Conservation (phyloP, 1,284 basidiomycete genomes). For the Pascua guehoae region DNA sequence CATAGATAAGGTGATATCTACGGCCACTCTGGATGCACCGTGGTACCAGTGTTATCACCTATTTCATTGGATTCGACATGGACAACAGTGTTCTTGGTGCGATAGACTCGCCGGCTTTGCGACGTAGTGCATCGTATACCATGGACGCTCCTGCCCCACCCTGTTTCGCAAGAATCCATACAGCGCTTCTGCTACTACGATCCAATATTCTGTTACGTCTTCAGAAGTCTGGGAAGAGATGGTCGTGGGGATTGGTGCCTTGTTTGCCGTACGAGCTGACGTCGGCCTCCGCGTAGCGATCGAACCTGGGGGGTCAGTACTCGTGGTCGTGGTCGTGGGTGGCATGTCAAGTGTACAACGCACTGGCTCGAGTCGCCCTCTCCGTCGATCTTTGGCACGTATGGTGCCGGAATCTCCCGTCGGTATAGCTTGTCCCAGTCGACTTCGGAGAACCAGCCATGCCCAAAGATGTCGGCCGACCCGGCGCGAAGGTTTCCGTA, state of each 20-base stretch:
- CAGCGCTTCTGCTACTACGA: not conserved
- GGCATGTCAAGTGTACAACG: constrained; percentile 44
- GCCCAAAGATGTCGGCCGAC: constrained; percentile 91
- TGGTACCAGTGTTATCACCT: too few species aligned
- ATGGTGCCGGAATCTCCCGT: constrained; percentile 93
- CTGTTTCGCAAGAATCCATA: not conserved
- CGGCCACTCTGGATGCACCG: too few species aligned
- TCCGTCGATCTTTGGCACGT: constrained; percentile 77
- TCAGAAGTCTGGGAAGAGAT: constrained; percentile 48
- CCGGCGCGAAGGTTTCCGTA: constrained; percentile 90
- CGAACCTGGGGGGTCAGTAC: constrained; percentile 38
- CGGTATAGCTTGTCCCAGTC: constrained; percentile 83
- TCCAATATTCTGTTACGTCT: not conserved
- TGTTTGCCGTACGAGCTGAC: constrained; percentile 50
- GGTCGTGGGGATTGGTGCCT: constrained; percentile 48
- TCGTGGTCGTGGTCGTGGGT: not conserved
- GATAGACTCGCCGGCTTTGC: too few species aligned
- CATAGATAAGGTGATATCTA: too few species aligned
- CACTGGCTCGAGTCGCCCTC: constrained; percentile 89
- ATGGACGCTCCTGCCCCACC: too few species aligned
- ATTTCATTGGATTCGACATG: too few species aligned
- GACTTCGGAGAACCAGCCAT: constrained; percentile 96
- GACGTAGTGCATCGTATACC: too few species aligned
- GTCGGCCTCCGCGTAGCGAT: constrained; percentile 51
- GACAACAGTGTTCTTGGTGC: too few species aligned